These are phyloP conservation scores for Diutina catenulata DNA, from an alignment of 1,139 yeast species.

Conservation along the genomic window DNA sequence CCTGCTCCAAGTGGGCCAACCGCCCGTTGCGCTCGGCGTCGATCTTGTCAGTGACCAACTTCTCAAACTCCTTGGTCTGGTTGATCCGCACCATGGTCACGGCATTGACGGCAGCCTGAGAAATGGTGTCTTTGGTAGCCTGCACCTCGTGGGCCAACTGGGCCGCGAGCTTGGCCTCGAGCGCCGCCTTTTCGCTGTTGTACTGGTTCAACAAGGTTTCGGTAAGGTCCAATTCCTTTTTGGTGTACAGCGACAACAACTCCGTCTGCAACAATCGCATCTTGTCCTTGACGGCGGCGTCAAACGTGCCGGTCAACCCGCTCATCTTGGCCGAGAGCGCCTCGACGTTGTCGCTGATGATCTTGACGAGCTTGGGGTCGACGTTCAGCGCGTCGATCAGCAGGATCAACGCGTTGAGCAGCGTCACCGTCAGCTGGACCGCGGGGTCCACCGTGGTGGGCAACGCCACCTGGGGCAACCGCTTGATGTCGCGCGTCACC, in stretches of 20 bases:
- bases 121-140: slow-evolving; percentile 56
- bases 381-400: slow-evolving; percentile 32
- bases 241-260: slow-evolving; percentile 45
- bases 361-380: slow-evolving; percentile 20
- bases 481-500: slow-evolving; percentile 18
- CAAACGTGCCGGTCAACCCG: slow-evolving; percentile 25
- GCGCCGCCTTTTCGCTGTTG: slow-evolving; percentile 43
- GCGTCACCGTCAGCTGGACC: slow-evolving; percentile 33
- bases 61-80: slow-evolving; percentile 61
- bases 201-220: slow-evolving; percentile 36
- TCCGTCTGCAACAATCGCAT: slow-evolving; percentile 34
- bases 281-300: slow-evolving; percentile 26
- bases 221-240: slow-evolving; percentile 40
- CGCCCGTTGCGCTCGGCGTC: slow-evolving; percentile 79
- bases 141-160: slow-evolving; percentile 56
- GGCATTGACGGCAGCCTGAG: slow-evolving; percentile 69
- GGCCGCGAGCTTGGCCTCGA: slow-evolving; percentile 51
- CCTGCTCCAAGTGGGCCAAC: slow-evolving; percentile 52
- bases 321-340: slow-evolving; percentile 23
- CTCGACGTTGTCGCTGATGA: slow-evolving; percentile 21
- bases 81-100: slow-evolving; percentile 60
- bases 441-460: slow-evolving; percentile 27
- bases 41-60: slow-evolving; percentile 49
- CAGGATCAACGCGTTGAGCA: slow-evolving; percentile 41
- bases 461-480: slow-evolving; percentile 26